Percentiles rank a stretch among this genome's conserved stretches.
Evolutionary conservation across 2,329 filamentous ascomycete genomes (phyloP).

Genomic region (Pseudovirgaria hyperparasitica): DNA sequence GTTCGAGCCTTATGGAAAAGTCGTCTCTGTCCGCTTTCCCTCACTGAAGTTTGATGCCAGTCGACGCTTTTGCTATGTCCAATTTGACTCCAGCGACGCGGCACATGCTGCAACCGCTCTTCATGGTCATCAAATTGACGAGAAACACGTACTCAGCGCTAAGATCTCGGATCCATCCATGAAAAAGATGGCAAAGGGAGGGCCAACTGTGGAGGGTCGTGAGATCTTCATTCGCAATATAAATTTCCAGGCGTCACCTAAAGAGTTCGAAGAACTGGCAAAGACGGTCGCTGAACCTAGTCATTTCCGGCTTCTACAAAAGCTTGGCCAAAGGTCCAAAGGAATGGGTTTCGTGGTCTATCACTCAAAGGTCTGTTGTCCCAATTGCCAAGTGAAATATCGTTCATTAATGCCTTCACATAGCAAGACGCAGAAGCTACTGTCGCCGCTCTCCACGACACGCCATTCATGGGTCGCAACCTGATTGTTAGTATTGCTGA

Average conservation of each 20-base stretch:
- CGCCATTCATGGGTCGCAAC: constrained; percentile 54
- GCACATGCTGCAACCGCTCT: constrained; percentile 49
- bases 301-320: constrained; percentile 56
- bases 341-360: constrained; percentile 77
- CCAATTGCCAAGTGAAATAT: too few relatives aligned
- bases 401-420: constrained; percentile 6
- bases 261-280: constrained; percentile 60
- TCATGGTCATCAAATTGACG: constrained; percentile 57
- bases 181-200: constrained; percentile 68
- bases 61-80: constrained; percentile 89
- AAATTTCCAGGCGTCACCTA: constrained; percentile 63
- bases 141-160: constrained; percentile 54
- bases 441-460: constrained; percentile 51
- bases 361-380: constrained; percentile 34
- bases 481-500: constrained; percentile 49
- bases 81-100: constrained; percentile 51
- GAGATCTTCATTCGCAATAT: constrained; percentile 82
- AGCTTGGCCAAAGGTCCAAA: constrained; percentile 53
- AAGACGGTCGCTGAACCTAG: constrained; percentile 63
- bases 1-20: constrained; percentile 59
- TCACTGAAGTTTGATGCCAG: constrained; percentile 81
- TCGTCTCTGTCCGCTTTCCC: constrained; percentile 78
- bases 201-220: constrained; percentile 72
- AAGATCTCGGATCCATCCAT: constrained; percentile 74
- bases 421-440: constrained; percentile 54